Evolutionary conservation across 208 protist species (phyloP).

Genomic region (Porcisia hertigi): DNA sequence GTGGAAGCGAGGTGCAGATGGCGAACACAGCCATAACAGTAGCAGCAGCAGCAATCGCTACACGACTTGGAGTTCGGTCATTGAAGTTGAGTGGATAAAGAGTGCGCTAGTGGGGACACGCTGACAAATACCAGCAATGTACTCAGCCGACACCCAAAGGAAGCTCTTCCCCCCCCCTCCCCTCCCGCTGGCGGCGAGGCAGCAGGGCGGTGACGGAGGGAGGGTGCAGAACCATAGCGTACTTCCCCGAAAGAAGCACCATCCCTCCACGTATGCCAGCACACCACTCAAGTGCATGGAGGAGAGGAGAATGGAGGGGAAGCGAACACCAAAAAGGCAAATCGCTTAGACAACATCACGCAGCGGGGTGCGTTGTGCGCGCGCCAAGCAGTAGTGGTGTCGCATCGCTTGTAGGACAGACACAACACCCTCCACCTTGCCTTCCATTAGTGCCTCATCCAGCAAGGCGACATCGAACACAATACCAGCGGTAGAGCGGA

Average conservation of each 20-base stretch:
- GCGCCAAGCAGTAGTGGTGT: slow-evolving; percentile 19
- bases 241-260: no score
- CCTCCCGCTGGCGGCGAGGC: no score
- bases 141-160: not conserved
- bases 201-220: no score
- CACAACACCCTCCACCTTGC: slow-evolving; percentile 45
- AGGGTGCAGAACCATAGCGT: no score
- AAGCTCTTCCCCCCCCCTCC: no score
- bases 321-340: not conserved
- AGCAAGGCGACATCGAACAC: slow-evolving; percentile 41
- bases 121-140: no score
- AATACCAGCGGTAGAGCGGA: slow-evolving; percentile 47
- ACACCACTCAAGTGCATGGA: no score
- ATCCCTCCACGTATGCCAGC: no score
- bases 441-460: slow-evolving; percentile 59
- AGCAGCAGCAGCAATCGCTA: not conserved
- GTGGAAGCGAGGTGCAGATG: not conserved
- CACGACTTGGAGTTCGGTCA: not conserved
- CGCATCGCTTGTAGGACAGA: slow-evolving; percentile 36
- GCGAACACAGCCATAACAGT: not conserved
- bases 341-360: not conserved
- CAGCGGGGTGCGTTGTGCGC: not conserved
- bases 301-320: not conserved
- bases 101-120: not conserved
- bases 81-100: not conserved